Evolutionary conservation across 2,329 filamentous ascomycete species (phyloP), one percentile per base, ranked within the genome.

Genomic region (Aspergillus udagawae): DNA sequence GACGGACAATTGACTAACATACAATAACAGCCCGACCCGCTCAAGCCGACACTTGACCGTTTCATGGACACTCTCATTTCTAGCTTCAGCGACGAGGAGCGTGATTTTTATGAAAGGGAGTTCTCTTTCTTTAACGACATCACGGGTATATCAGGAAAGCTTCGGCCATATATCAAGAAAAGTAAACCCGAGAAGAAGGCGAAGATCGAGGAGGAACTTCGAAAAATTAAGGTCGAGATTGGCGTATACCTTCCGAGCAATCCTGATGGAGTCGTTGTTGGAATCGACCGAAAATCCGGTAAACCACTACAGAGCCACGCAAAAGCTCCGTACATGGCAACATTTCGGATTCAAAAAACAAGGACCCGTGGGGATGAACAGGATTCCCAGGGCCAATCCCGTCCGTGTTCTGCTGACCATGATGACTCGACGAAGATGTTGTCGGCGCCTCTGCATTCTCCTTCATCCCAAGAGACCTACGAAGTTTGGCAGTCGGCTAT

Each of bases 401-500:
- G 67, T 25, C 58, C 69, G 55, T 63, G 71, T 49, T 56, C 72
- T 23, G 54, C 70, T 61, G 55, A 70, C 63, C 58, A 67, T 63
- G 49, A 66, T 62, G 61, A 70, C 20, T 53, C 66, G 44, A 59
- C 55, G 23, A 52, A 55, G 5, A 27, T 51, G 3, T 38, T 38
- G 14, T 41, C 49, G 20, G 55, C 53, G 6, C 54, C 56, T n/a
- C 56, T 56, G 28, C 57, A 56, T 17, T 55, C 60, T 27, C 67
- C 62, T 62, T 63, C 56, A 65, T 68, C 65, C 61, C 70, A 67
- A 53, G 85, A 83, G 66, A 90, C 86, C 0, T 86, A 96, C 64
- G 95, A 99, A 73, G 89, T 93, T n/a, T 97, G 94, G 95, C 94
- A 99, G 74, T 96, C 92, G 1, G 94, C 93, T 56, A 99, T 99